Evolutionary conservation across 129 eudicot species (phyloP).

Genomic region (Pulicaria dysenterica): DNA sequence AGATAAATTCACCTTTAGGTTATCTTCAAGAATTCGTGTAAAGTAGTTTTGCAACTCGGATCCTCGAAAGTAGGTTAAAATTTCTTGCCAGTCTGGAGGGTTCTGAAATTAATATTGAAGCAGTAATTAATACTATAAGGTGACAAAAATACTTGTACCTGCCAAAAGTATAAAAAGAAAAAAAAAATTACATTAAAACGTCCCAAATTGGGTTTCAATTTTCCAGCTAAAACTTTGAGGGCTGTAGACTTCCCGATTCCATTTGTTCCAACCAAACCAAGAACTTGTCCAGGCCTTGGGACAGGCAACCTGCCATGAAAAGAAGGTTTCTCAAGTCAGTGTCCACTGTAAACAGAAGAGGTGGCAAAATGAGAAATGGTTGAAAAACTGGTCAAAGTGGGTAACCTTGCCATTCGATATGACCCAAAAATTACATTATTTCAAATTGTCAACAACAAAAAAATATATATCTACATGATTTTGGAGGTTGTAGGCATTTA

Average conservation of each 20-base stretch:
- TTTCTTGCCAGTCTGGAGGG: slow-evolving; percentile 99
- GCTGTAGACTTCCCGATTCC: slow-evolving; percentile 88
- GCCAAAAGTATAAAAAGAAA: background rate
- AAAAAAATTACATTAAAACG: slow-evolving; percentile 58
- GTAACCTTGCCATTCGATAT: background rate
- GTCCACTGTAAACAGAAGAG: slow-evolving; percentile 9
- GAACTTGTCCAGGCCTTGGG: slow-evolving; percentile 94
- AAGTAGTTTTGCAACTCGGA: slow-evolving; percentile 96
- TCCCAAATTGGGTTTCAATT: slow-evolving; percentile 85
- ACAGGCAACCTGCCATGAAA: slow-evolving; percentile 74
- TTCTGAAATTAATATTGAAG: slow-evolving; percentile 55
- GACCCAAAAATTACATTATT: background rate
- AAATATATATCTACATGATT: background rate
- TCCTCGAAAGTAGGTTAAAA: slow-evolving; percentile 88
- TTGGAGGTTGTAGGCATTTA: background rate
- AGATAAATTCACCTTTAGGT: slow-evolving; percentile 60
- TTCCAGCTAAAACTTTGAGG: slow-evolving; percentile 82
- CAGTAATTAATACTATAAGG: background rate
- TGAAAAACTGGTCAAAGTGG: background rate
- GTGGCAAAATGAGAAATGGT: background rate
- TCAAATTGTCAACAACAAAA: background rate
- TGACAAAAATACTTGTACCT: background rate
- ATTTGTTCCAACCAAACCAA: slow-evolving; percentile 93
- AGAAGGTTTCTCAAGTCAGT: slow-evolving; percentile 7
- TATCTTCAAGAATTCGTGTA: slow-evolving; percentile 94